Base-by-base conservation (phyloP, 805 yeast species). In the Geotrichum ghanense region DNA sequence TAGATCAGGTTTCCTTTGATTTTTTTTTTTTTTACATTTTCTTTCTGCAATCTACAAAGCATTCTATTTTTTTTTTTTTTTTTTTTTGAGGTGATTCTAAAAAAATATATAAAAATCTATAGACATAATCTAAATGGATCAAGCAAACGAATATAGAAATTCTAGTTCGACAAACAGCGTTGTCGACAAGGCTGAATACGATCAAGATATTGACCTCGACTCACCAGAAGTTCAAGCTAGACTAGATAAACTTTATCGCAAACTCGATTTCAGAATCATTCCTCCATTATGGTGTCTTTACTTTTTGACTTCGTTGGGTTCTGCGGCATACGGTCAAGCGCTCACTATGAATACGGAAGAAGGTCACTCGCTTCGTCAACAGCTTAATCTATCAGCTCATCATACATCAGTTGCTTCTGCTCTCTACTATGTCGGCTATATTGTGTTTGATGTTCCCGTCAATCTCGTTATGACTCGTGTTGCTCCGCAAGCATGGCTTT, bases 381-480 rank as follows among this genome's bases (percentile, higher is more conserved):
- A 74, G 6, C 69, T 85, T 25, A 53, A 67, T 0, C 67, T 83
- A 48, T 68, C 72, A 1, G 19, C 78, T 1, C 76, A 80, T 46
- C 75, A 83, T 51, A 72, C 74, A 0, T 76, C 89, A 2, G 75
- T 81, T 1, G 94, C 95, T 2, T 78, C 83, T 19, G 92, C 95
- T 0, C 69, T 86, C 39, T 81, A 82, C 67, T 84, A 77, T 56
- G 95, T 86, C 16, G 95, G 89, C 3, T 84, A 76, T 61, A 84
- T 86, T 53, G 67, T 86, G 39, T 86, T 86, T 58, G 95, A 86
- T 62, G 79, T 86, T 27, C 95, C 95, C 26, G 84, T 84, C 89
- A 86, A 86, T 63, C 70, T 86, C 54, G 66, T 77, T 44, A 84
- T 86, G 94, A 85, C 94, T n/a, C 70, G 71, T 47, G 73, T 84